Conservation (phyloP, 2,329 filamentous ascomycete genomes). For the Cordyceps cateniannulata region DNA sequence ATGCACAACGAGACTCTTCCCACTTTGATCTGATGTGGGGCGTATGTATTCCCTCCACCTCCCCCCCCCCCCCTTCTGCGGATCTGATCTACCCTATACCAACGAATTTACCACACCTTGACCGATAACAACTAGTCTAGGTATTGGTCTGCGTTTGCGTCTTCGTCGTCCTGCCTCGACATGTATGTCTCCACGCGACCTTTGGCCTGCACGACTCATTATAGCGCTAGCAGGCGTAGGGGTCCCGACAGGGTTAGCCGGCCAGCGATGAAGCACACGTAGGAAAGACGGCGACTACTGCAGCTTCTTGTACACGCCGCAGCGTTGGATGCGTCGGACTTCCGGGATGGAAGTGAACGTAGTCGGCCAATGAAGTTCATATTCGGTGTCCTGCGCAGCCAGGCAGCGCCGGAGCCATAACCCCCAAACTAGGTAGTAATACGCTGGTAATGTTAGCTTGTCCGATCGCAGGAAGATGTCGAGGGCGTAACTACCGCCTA, state of each 20-base stretch:
- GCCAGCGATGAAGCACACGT: not conserved
- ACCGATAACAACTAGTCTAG: not conserved
- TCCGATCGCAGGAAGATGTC: not conserved
- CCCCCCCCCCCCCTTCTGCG: too few relatives aligned
- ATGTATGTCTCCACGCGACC: too few relatives aligned
- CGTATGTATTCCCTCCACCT: not conserved
- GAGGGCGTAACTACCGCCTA: conserved; percentile 19
- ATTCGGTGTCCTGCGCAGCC: conserved; percentile 66
- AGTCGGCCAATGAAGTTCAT: conserved; percentile 62
- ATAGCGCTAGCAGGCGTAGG: too few relatives aligned
- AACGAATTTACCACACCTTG: not conserved
- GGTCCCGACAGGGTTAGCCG: not conserved
- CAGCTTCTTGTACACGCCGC: not conserved
- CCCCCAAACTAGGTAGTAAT: conserved; percentile 79
- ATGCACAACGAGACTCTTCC: not conserved
- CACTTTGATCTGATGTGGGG: not conserved
- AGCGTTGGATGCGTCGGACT: conserved; percentile 27
- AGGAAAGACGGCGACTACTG: not conserved
- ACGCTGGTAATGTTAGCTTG: conserved; percentile 41
- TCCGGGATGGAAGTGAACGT: conserved; percentile 47
- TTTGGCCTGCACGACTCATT: too few relatives aligned
- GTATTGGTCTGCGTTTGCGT: not conserved
- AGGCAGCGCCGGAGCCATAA: conserved; percentile 75
- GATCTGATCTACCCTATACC: not conserved
- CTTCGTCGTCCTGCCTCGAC: not conserved